Evolutionary conservation across 208 protist genomes (phyloP), one percentile per base, ranked within the genome.

Genomic region (Leptomonas pyrrhocoris): DNA sequence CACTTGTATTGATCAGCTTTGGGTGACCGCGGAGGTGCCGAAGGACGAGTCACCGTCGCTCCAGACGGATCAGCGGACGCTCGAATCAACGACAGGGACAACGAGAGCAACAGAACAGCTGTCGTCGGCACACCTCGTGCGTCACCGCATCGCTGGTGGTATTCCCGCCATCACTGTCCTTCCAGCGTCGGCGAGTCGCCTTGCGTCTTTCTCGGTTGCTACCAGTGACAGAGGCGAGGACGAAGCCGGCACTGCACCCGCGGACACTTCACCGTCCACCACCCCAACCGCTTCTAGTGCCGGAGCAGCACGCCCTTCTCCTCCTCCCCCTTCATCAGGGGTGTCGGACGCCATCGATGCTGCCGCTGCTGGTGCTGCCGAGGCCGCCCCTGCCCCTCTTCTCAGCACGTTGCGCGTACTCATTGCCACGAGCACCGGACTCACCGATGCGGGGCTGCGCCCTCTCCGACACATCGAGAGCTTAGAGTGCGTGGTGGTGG

Each of bases 141-240:
- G 60, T 0, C 66, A 71, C 25, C 48, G n/a, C 25, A 57, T 64
- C 6, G 50, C 56, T 9, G 71, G 62, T 30, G 71, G 77, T 25
- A 75, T 74, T 27, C 64, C 71, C 0, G 77, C 71, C 25, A 71
- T 74, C 67, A 82, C 77, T 12, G 56, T 82, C 38, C 43, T 82
- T 28, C 68, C 75, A 0, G 43, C 58, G 5, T 50, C 58, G 13
- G 12, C 40, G 4, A 13, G 34, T n/a, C n/a, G n/a, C 46, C 12
- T n/a, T 3, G 15, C 50, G 12, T 18, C 48, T 25, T 13, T 53
- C 18, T 6, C 19, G 4, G 43, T 21, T 31, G 58, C 43, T 3
- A 19, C 4, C 25, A 43, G 21, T 2, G 43, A 36, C 4, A 19
- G 28, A 7, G 18, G 19, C 34, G 58, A 64, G 0, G 21, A 53